These are phyloP conservation scores for Mycogone perniciosa DNA, from an alignment of 2,329 filamentous ascomycete species.

Conservation along the genomic window DNA sequence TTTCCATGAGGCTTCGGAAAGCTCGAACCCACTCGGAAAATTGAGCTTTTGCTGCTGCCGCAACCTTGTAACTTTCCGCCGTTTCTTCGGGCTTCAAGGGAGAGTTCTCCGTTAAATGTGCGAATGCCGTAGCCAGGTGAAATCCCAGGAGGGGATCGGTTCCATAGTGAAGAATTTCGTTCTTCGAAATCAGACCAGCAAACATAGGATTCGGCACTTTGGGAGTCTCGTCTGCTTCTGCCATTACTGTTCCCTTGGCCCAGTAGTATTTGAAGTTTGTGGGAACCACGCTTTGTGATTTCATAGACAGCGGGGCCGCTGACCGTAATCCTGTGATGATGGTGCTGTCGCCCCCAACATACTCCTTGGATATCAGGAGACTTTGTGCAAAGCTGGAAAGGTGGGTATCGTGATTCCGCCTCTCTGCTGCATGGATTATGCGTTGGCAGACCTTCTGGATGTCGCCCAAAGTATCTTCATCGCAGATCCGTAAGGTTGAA, in stretches of 20 bases:
- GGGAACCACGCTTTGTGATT: conserved; percentile 19
- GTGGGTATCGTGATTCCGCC: conserved; percentile 10
- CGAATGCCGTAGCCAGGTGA: conserved; percentile 47
- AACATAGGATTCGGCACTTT: conserved; percentile 41
- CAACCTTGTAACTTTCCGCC: conserved; percentile 18
- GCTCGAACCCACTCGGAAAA: conserved; percentile 41
- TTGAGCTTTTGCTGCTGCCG: conserved; percentile 35
- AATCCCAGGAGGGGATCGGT: conserved; percentile 49
- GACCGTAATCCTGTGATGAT: conserved; percentile 31
- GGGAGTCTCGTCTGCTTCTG: conserved; percentile 8
- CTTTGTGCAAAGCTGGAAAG: conserved; percentile 14
- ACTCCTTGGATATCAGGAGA: conserved; percentile 16
- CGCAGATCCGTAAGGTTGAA: conserved; percentile 40
- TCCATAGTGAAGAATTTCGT: conserved; percentile 39
- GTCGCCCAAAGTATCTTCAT: conserved; percentile 37
- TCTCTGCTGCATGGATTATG: conserved; percentile 17
- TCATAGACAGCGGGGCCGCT: conserved; percentile 30
- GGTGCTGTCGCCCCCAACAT: conserved; percentile 16
- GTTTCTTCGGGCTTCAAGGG: conserved; percentile 27
- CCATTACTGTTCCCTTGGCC: conserved; percentile 27
- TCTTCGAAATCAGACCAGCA: conserved; percentile 26
- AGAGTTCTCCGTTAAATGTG: conserved; percentile 31
- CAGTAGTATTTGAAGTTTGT: conserved; percentile 27
- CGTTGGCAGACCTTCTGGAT: conserved; percentile 33
- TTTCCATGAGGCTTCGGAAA: conserved; percentile 26